A percentile compares a stretch with the other conserved stretches of the same genome.
Conservation (phyloP, 2,329 filamentous ascomycete genomes). For the Cucurbitaria berberidis region DNA sequence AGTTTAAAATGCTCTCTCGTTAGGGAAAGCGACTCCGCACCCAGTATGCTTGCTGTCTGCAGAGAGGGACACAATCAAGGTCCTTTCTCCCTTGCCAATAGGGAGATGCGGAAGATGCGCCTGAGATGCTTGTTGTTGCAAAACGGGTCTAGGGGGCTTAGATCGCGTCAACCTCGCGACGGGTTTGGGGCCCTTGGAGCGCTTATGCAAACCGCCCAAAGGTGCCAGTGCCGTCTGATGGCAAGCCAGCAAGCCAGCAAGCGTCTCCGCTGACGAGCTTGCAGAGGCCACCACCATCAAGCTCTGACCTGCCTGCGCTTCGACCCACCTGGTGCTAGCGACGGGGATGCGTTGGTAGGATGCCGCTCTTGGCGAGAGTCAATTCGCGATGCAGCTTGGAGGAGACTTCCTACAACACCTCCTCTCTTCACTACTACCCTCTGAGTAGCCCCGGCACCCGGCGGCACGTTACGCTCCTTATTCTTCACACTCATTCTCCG, state of each 20-base stretch:
- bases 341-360: conserved; percentile 18
- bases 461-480: conserved; percentile 17
- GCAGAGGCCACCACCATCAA: conserved; percentile 11
- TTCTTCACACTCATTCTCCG: conserved; percentile 12
- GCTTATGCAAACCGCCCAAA: conserved; percentile 19
- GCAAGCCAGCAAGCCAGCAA: conserved; percentile 10
- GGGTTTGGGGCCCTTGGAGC: neutral
- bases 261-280: conserved; percentile 14
- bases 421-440: conserved; percentile 26
- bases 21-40: neutral
- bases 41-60: neutral
- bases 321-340: conserved; percentile 6
- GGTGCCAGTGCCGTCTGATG: conserved; percentile 18
- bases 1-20: neutral
- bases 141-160: conserved; percentile 10
- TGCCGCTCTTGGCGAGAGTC: conserved; percentile 14
- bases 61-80: neutral
- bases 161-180: conserved; percentile 16
- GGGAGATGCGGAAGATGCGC: conserved; percentile 8
- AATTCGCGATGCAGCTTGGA: conserved; percentile 15
- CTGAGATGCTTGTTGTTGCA: neutral
- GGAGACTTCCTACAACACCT: conserved; percentile 21
- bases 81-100: neutral
- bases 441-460: conserved; percentile 12
- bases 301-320: conserved; percentile 21